Conservation (phyloP, 768 basidiomycete species). For the Auriscalpium vulgare region DNA sequence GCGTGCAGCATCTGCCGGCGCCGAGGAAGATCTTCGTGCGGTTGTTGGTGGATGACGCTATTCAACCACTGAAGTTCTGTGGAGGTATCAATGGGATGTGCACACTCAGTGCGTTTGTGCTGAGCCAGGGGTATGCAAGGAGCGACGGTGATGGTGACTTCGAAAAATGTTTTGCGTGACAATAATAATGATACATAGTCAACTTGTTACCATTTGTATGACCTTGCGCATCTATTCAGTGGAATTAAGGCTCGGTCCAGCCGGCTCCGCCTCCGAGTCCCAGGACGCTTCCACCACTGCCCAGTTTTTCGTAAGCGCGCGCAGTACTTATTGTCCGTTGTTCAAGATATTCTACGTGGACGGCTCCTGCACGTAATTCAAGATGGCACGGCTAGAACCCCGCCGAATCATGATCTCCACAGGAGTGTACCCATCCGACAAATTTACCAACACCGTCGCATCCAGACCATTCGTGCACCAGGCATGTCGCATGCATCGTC, state of each 20-base stretch:
- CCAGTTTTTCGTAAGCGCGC: too few species aligned
- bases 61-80: slow-evolving; percentile 59
- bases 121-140: slow-evolving; percentile 62
- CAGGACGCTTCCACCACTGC: too few species aligned
- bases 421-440: slow-evolving; percentile 10
- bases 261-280: too few species aligned
- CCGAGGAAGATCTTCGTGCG: slow-evolving; percentile 32
- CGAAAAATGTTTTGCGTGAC: too few species aligned
- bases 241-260: too few species aligned
- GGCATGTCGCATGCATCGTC: slow-evolving; percentile 10
- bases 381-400: slow-evolving; percentile 4
- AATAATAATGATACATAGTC: too few species aligned
- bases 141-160: slow-evolving; percentile 63
- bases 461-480: slow-evolving; percentile 13
- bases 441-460: background rate
- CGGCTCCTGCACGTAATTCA: background rate
- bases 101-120: slow-evolving; percentile 53
- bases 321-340: too few species aligned
- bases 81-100: slow-evolving; percentile 54
- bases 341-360: too few species aligned
- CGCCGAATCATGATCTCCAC: slow-evolving; percentile 9
- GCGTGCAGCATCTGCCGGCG: slow-evolving; percentile 19
- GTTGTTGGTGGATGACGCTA: slow-evolving; percentile 70
- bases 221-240: too few species aligned
- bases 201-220: too few species aligned